phyloP scores from a whole-genome alignment of 495 filamentous ascomycete genomes.

The Copromyces sp. region DNA sequence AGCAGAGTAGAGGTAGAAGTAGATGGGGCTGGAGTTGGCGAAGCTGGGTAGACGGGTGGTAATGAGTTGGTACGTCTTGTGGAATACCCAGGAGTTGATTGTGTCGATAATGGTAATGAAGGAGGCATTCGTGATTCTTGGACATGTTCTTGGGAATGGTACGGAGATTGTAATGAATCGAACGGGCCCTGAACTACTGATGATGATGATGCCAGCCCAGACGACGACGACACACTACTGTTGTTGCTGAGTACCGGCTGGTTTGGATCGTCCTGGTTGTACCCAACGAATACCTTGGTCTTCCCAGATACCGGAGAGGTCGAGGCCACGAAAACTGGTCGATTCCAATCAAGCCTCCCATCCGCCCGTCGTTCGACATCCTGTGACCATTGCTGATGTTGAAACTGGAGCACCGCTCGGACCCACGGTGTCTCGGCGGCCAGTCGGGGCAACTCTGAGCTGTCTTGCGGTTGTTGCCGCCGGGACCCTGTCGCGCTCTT shows the following conservation, averaged over 20 bases:
- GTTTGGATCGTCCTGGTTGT: constrained; percentile 1
- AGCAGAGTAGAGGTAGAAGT: not conserved
- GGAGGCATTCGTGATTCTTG: not conserved
- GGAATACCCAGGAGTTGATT: too few relatives aligned
- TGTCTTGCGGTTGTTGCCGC: not conserved
- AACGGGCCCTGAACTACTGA: not conserved
- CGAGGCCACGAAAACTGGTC: not conserved
- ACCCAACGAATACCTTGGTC: not conserved
- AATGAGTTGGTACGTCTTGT: not conserved
- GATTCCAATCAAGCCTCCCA: not conserved
- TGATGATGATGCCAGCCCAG: not conserved
- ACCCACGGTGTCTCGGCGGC: not conserved
- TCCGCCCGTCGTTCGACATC: not conserved
- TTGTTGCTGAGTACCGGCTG: not conserved
- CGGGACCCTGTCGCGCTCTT: not conserved
- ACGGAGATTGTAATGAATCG: not conserved
- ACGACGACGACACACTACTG: not conserved
- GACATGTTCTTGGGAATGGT: not conserved
- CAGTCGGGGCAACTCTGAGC: not conserved
- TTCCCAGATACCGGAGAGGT: not conserved
- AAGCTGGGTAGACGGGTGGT: not conserved
- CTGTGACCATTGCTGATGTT: not conserved
- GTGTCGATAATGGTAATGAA: not conserved
- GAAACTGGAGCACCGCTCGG: not conserved
- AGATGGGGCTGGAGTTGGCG: not conserved